Conservation (phyloP, 108 stramenopile species). For the Nannochloropsis gaditana region DNA sequence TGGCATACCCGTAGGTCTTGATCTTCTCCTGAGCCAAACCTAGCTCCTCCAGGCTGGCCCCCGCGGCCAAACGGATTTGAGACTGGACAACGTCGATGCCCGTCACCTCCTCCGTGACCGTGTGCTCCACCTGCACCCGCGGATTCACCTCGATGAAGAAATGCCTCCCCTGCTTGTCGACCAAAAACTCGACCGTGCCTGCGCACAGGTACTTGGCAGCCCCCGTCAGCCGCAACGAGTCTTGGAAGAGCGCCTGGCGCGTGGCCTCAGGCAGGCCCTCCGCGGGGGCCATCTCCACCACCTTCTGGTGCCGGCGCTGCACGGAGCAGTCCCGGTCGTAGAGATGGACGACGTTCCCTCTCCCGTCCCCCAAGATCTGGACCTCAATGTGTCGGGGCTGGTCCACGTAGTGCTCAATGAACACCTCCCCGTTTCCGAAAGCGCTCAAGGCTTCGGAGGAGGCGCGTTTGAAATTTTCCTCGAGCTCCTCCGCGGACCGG, state of each 20-base stretch:
- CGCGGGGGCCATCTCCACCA: constrained; percentile 87
- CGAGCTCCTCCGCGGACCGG: constrained; percentile 55
- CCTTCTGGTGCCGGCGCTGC: constrained; percentile 97
- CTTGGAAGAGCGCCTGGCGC: constrained; percentile 65
- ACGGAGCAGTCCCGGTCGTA: constrained; percentile 93
- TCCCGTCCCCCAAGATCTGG: constrained; percentile 86
- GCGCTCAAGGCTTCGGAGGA: constrained; percentile 63
- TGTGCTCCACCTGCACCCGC: constrained; percentile 76
- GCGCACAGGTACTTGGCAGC: constrained; percentile 80
- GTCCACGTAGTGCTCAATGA: constrained; percentile 83
- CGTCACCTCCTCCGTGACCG: constrained; percentile 91
- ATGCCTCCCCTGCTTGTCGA: constrained; percentile 66
- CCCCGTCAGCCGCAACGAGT: constrained; percentile 65
- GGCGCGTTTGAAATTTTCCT: constrained; percentile 49
- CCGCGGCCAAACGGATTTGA: constrained; percentile 82
- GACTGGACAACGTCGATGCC: constrained; percentile 87
- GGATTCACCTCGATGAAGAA: constrained; percentile 34
- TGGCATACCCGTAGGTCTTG: constrained; percentile 67
- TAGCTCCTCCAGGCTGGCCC: constrained; percentile 72
- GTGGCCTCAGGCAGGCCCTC: constrained; percentile 64
- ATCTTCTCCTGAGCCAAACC: constrained; percentile 63
- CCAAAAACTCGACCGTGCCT: constrained; percentile 93
- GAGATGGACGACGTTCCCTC: constrained; percentile 77
- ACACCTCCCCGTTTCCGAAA: constrained; percentile 85
- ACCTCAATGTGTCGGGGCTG: constrained; percentile 91